phyloP scores from a whole-genome alignment of 2,329 filamentous ascomycete species.

The Fusarium chaquense region DNA sequence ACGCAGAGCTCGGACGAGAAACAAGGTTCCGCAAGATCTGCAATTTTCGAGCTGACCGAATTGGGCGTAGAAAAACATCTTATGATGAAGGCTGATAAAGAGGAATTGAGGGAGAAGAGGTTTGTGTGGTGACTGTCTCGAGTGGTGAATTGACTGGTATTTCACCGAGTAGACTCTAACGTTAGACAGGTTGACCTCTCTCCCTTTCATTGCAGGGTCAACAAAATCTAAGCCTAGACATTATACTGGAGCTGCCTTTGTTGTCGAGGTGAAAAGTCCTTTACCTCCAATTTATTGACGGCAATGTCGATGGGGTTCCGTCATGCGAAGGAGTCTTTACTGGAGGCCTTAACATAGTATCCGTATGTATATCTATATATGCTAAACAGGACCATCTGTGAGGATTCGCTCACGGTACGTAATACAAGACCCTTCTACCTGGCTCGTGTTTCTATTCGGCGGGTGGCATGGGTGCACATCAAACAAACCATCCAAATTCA shows the following conservation, averaged over 20 bases:
- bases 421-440: neutral
- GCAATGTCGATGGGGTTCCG: slow-evolving; percentile 11
- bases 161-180: neutral
- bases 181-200: slow-evolving; percentile 1
- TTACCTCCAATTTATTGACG: slow-evolving; percentile 19
- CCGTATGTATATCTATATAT: neutral
- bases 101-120: neutral
- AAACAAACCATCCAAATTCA: neutral
- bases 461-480: neutral
- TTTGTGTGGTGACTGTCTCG: slow-evolving; percentile 18
- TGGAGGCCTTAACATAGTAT: neutral
- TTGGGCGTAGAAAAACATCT: slow-evolving; percentile 1
- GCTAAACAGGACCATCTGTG: neutral
- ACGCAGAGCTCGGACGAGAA: slow-evolving; percentile 19
- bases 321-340: slow-evolving; percentile 12
- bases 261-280: slow-evolving; percentile 17
- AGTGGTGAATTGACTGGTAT: slow-evolving; percentile 1
- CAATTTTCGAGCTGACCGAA: neutral
- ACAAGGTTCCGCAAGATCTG: slow-evolving; percentile 27
- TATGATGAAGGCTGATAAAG: neutral
- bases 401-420: neutral
- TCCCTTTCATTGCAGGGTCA: slow-evolving; percentile 4
- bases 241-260: slow-evolving; percentile 13
- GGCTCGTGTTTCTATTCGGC: neutral
- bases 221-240: neutral